Conservation (phyloP, 2,329 filamentous ascomycete species). For the Hypoxylon sp. region DNA sequence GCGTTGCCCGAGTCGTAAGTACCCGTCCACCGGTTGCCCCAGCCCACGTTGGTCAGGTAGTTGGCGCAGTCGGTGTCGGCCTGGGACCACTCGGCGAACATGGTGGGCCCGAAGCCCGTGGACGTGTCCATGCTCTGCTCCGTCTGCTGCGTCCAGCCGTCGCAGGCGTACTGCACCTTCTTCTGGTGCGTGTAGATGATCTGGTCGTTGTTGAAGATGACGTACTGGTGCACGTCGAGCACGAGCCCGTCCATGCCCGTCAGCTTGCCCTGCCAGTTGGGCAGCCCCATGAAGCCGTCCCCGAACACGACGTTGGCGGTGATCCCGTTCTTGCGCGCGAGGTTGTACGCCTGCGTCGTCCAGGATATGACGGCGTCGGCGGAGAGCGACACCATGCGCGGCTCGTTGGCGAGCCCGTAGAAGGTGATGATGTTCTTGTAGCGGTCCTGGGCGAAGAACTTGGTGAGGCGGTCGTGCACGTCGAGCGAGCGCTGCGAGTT, state of each 20-base stretch:
- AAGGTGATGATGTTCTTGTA: slow-evolving; percentile 93
- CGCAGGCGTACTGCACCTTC: slow-evolving; percentile 89
- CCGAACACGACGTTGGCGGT: slow-evolving; percentile 83
- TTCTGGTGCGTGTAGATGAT: slow-evolving; percentile 83
- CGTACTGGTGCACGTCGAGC: slow-evolving; percentile 98
- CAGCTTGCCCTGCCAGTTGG: slow-evolving; percentile 90
- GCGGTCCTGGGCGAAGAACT: slow-evolving; percentile 92
- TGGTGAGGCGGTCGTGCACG: slow-evolving; percentile 85
- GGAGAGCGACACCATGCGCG: slow-evolving; percentile 82
- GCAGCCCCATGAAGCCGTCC: slow-evolving; percentile 92
- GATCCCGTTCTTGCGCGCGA: slow-evolving; percentile 83
- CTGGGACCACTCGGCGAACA: slow-evolving; percentile 97
- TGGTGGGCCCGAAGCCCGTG: slow-evolving; percentile 90
- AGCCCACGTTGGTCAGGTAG: slow-evolving; percentile 89
- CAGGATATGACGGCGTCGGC: slow-evolving; percentile 78
- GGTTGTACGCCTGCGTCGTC: slow-evolving; percentile 78
- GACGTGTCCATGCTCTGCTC: slow-evolving; percentile 75
- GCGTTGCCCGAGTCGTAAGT: slow-evolving; percentile 78
- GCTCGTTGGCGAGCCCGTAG: slow-evolving; percentile 96
- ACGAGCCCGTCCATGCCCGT: slow-evolving; percentile 78
- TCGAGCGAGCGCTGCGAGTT: slow-evolving; percentile 88
- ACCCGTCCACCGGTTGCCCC: slow-evolving; percentile 92
- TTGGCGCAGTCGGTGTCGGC: slow-evolving; percentile 94
- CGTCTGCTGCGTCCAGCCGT: slow-evolving; percentile 86
- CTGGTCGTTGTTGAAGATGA: slow-evolving; percentile 94